phyloP scores from a whole-genome alignment of 176 grass and related monocot species.

The Oryza australiensis region DNA sequence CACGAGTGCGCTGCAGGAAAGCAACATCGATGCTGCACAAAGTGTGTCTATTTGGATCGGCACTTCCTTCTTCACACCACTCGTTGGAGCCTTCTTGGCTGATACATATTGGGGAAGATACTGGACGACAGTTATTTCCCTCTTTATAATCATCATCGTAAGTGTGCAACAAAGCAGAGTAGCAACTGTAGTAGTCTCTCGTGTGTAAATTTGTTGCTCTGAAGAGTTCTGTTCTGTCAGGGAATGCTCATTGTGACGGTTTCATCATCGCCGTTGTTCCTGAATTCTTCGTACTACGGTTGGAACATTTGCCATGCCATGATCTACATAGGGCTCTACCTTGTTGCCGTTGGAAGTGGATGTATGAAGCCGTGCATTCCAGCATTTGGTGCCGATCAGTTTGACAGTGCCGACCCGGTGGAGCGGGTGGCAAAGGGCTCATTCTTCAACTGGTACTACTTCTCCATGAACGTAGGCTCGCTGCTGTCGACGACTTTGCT shows the following conservation, averaged over 20 bases:
- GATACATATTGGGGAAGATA: slow-evolving; percentile 38
- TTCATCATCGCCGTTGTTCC: slow-evolving; percentile 29
- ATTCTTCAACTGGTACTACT: slow-evolving; percentile 65
- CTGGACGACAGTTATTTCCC: background rate
- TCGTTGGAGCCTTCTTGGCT: slow-evolving; percentile 30
- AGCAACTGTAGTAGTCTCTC: too few relatives aligned
- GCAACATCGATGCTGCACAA: slow-evolving; percentile 23
- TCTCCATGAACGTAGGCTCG: slow-evolving; percentile 34
- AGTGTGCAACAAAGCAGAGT: background rate
- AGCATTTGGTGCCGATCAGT: slow-evolving; percentile 41
- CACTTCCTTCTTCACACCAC: slow-evolving; percentile 21
- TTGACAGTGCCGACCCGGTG: background rate
- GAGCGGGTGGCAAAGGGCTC: slow-evolving; percentile 26
- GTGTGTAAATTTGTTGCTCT: background rate
- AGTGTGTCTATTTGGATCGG: slow-evolving; percentile 31
- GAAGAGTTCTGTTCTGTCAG: background rate
- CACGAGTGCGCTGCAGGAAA: slow-evolving; percentile 17
- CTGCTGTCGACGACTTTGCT: slow-evolving; percentile 36
- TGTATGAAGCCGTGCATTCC: slow-evolving; percentile 51
- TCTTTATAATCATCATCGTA: background rate
- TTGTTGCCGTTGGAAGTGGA: slow-evolving; percentile 40
- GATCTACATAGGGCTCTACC: slow-evolving; percentile 47
- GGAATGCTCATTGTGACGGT: slow-evolving; percentile 41
- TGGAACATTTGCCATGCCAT: background rate
- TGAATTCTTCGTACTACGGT: background rate